Percentiles rank a stretch among this genome's conserved stretches.
Conservation (phyloP, 164 flowering plant species). For the Protea cynaroides region DNA sequence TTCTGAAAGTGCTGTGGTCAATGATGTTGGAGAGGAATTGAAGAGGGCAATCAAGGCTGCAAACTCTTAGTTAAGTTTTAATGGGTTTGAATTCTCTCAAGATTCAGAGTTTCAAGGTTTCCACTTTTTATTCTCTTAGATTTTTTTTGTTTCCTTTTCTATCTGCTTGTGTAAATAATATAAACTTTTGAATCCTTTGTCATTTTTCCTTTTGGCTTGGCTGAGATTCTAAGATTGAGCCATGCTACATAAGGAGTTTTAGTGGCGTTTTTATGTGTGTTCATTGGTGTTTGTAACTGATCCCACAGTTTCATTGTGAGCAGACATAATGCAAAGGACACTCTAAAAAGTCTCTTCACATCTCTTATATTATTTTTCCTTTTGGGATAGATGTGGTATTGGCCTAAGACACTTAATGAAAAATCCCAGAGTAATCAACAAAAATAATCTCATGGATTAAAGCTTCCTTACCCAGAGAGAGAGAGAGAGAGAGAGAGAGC, state of each 20-base stretch:
- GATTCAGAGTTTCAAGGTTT: not conserved
- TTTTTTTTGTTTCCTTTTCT: not conserved
- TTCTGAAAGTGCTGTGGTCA: conserved; percentile 10
- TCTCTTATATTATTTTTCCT: not conserved
- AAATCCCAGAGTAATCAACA: too few species aligned
- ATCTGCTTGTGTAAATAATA: not conserved
- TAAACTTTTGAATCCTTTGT: not conserved
- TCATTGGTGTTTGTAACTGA: too few species aligned
- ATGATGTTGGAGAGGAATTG: conserved; percentile 61
- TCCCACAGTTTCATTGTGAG: too few species aligned
- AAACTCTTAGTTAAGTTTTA: conserved; percentile 21
- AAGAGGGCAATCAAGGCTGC: conserved; percentile 77
- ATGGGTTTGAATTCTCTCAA: conserved; percentile 22
- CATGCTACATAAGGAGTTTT: not conserved
- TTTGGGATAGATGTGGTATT: not conserved
- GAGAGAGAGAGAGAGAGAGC: too few species aligned
- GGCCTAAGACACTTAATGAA: too few species aligned
- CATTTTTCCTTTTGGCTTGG: not conserved
- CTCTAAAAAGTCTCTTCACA: not conserved
- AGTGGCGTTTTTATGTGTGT: too few species aligned
- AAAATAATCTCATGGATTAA: too few species aligned
- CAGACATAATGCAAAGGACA: not conserved
- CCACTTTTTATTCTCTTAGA: not conserved
- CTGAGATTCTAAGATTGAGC: not conserved
- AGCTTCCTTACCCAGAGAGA: not conserved